phyloP scores from a whole-genome alignment of 495 filamentous ascomycete species.

The Aspergillus kassunensis region DNA sequence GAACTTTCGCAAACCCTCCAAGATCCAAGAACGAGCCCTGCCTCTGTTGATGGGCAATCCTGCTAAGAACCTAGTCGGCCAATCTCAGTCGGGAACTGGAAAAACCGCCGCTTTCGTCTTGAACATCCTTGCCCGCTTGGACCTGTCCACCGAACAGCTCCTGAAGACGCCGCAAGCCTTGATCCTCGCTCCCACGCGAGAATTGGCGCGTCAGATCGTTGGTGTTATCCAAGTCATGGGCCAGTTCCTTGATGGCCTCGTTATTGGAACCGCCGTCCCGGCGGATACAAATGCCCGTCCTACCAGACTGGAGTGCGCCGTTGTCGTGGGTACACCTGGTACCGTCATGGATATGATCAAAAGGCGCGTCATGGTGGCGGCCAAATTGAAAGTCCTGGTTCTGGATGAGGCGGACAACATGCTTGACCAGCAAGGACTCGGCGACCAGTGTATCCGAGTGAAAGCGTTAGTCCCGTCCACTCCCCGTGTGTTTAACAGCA shows the following conservation, averaged over 20 bases:
- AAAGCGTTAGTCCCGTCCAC: constrained; percentile 59
- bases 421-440: constrained; percentile 88
- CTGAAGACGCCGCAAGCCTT: constrained; percentile 72
- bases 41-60: constrained; percentile 82
- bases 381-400: constrained; percentile 69
- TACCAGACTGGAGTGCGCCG: constrained; percentile 58
- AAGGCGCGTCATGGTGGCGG: constrained; percentile 60
- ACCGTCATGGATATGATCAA: constrained; percentile 85
- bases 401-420: constrained; percentile 96
- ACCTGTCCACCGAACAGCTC: constrained; percentile 54
- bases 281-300: constrained; percentile 60
- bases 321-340: constrained; percentile 92
- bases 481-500: neutral
- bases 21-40: constrained; percentile 91
- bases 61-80: constrained; percentile 87
- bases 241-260: constrained; percentile 67
- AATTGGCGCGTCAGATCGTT: constrained; percentile 91
- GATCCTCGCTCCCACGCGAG: constrained; percentile 86
- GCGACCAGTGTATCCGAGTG: constrained; percentile 89
- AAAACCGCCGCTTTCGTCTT: constrained; percentile 97
- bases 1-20: constrained; percentile 92
- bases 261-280: constrained; percentile 76
- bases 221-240: constrained; percentile 78
- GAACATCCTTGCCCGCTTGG: constrained; percentile 81
- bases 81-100: constrained; percentile 97